These are phyloP conservation scores for Ceratobasidium theobromae DNA, from an alignment of 1,284 basidiomycete genomes.

Conservation along the genomic window DNA sequence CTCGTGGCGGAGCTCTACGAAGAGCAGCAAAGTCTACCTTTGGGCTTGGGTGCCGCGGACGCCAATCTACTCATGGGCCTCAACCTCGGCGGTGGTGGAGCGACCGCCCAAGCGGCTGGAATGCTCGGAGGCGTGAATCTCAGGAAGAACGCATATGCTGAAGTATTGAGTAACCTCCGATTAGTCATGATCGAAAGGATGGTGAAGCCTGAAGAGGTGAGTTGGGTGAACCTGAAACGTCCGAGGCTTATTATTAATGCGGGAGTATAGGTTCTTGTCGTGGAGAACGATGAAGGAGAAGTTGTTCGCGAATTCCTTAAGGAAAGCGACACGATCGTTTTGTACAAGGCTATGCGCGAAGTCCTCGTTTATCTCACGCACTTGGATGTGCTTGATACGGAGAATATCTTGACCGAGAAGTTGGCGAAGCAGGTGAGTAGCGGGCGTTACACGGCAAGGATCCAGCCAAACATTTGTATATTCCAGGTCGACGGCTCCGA, in stretches of 20 bases:
- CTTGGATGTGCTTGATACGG: constrained; percentile 93
- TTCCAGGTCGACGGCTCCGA: constrained; percentile 84
- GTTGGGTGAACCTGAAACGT: constrained; percentile 38
- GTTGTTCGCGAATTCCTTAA: constrained; percentile 99
- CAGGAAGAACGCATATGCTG: constrained; percentile 92
- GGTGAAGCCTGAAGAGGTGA: constrained; percentile 99
- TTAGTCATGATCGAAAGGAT: constrained; percentile 98
- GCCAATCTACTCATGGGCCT: constrained; percentile 93
- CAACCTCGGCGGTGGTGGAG: constrained; percentile 67
- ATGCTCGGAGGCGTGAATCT: constrained; percentile 77
- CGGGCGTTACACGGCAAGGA: neutral
- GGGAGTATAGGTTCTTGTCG: constrained; percentile 78
- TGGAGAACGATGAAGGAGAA: constrained; percentile 99
- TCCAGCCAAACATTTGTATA: neutral
- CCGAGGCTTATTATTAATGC: constrained; percentile 12
- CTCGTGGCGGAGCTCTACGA: constrained; percentile 99
- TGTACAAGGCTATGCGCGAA: constrained; percentile 99
- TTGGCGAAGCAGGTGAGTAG: constrained; percentile 76
- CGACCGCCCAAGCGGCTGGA: constrained; percentile 47
- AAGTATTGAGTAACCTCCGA: constrained; percentile 92
- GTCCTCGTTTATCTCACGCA: constrained; percentile 97
- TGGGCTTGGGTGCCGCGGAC: constrained; percentile 59
- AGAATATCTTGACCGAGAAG: constrained; percentile 97
- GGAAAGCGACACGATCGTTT: constrained; percentile 96
- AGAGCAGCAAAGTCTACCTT: constrained; percentile 90